These are phyloP conservation scores for Termitomyces sp. DNA, from an alignment of 768 basidiomycete genomes.

Conservation along the genomic window DNA sequence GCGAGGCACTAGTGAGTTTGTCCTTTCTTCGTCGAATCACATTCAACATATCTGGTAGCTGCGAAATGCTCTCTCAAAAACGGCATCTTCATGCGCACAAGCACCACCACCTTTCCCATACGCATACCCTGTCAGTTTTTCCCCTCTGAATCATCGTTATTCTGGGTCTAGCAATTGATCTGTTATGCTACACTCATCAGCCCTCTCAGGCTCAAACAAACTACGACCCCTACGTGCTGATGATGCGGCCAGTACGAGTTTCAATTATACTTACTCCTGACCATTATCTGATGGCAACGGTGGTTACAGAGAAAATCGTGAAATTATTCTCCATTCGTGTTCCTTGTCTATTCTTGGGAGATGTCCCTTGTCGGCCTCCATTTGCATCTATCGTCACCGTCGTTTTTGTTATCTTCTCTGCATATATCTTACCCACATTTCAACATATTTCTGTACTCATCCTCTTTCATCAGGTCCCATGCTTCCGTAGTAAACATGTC, in stretches of 20 bases:
- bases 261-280: conserved; percentile 9
- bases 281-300: neutral
- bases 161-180: conserved; percentile 7
- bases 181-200: conserved; percentile 18
- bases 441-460: conserved; percentile 17
- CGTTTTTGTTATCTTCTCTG: conserved; percentile 17
- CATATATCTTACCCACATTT: conserved; percentile 18
- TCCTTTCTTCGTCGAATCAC: neutral
- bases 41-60: conserved; percentile 33
- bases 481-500: conserved; percentile 10
- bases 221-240: conserved; percentile 38
- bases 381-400: conserved; percentile 9
- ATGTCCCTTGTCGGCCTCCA: conserved; percentile 11
- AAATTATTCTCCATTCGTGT: conserved; percentile 13
- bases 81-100: conserved; percentile 31
- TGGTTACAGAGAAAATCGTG: conserved; percentile 20
- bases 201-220: conserved; percentile 25
- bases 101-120: conserved; percentile 24
- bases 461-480: conserved; percentile 4
- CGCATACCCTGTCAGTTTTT: conserved; percentile 32
- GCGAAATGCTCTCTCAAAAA: conserved; percentile 60
- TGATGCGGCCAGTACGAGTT: conserved; percentile 50
- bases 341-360: conserved; percentile 14
- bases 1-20: conserved; percentile 64
- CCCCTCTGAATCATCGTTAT: neutral